These are phyloP conservation scores for Paramecium bursaria DNA, from an alignment of 73 alveolate genomes.

Conservation along the genomic window DNA sequence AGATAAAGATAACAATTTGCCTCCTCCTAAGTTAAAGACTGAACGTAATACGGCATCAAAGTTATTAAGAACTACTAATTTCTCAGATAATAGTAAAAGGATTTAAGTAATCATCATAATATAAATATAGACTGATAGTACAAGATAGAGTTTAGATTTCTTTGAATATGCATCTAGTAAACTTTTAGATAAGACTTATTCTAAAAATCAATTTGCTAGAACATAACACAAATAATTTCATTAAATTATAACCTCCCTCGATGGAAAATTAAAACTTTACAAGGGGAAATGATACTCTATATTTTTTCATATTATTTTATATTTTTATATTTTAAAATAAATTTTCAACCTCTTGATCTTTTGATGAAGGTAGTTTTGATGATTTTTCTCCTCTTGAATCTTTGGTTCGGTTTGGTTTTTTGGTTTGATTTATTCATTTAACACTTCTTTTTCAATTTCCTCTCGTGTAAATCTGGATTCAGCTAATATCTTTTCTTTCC, in stretches of 20 bases:
- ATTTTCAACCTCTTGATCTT: too few relatives aligned
- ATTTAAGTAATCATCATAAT: too few relatives aligned
- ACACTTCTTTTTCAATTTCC: conserved; percentile 42
- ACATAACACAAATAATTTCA: background rate
- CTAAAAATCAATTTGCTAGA: background rate
- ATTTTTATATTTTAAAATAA: too few relatives aligned
- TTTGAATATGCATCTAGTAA: background rate
- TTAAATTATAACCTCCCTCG: too few relatives aligned
- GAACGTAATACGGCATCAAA: background rate
- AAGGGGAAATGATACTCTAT: too few relatives aligned
- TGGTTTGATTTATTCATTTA: too few relatives aligned
- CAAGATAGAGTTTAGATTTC: background rate
- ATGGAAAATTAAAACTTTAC: too few relatives aligned
- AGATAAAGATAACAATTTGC: background rate
- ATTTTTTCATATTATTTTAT: too few relatives aligned
- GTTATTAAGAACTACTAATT: background rate
- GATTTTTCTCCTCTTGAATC: too few relatives aligned
- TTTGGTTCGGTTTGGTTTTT: too few relatives aligned
- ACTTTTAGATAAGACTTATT: background rate
- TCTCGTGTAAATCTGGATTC: conserved; percentile 55
- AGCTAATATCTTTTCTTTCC: conserved; percentile 22
- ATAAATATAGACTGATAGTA: background rate
- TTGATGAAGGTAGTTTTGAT: too few relatives aligned
- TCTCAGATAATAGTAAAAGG: background rate
- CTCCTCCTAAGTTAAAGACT: background rate